Conservation (phyloP, 805 yeast genomes). For the Candida suzukii region DNA sequence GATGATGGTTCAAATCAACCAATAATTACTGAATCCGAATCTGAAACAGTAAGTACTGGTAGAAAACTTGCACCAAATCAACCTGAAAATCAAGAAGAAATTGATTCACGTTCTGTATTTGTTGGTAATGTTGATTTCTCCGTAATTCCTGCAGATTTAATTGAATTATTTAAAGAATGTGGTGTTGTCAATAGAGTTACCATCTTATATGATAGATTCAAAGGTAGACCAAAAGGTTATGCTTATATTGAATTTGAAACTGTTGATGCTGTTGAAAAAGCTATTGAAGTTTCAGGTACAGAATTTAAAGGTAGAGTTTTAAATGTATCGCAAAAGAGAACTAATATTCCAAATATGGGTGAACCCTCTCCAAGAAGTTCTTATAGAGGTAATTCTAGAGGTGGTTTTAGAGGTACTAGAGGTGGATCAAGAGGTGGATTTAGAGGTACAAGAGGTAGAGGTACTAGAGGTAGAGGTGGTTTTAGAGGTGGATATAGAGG, state of each 20-base stretch:
- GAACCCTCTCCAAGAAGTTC: too few relatives aligned
- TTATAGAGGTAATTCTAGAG: too few relatives aligned
- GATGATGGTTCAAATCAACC: too few relatives aligned
- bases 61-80: conserved; percentile 24
- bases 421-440: conserved; percentile 15
- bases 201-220: conserved; percentile 57
- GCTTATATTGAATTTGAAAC: conserved; percentile 79
- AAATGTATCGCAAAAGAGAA: conserved; percentile 68
- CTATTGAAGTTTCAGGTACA: conserved; percentile 57
- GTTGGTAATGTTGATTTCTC: conserved; percentile 83
- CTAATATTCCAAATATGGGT: conserved; percentile 53
- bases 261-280: conserved; percentile 52
- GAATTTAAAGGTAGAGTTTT: conserved; percentile 60
- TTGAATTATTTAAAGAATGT: conserved; percentile 58
- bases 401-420: conserved; percentile 13
- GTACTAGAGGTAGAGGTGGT: conserved; percentile 14
- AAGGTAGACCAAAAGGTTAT: conserved; percentile 80
- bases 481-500: conserved; percentile 4
- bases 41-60: too few relatives aligned
- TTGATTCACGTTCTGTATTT: conserved; percentile 71
- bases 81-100: conserved; percentile 35
- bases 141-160: conserved; percentile 69
- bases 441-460: conserved; percentile 13
- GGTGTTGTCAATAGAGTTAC: conserved; percentile 79
- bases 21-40: too few relatives aligned